phyloP scores from a whole-genome alignment of 164 flowering plant species.

The Vitis rotundifolia region DNA sequence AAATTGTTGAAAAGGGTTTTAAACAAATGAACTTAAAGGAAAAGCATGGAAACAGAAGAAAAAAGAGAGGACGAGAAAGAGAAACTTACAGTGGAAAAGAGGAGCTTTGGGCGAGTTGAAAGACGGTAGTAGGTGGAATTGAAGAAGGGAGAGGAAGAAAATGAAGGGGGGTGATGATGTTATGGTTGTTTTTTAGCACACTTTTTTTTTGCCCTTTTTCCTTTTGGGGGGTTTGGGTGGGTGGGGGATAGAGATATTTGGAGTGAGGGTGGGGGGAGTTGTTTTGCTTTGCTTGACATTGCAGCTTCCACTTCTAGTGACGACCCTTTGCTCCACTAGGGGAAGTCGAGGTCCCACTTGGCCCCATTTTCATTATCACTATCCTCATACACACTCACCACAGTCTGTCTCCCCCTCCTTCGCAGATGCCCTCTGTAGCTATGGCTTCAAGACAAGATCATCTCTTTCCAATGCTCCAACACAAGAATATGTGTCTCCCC shows the following conservation, averaged over 20 bases:
- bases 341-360: constrained; percentile 39
- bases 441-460: constrained; percentile 11
- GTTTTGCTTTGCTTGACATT: constrained; percentile 62
- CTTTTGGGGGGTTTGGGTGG: constrained; percentile 21
- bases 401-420: not conserved
- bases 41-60: not conserved
- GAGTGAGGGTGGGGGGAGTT: not conserved
- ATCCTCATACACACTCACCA: not conserved
- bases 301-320: constrained; percentile 49
- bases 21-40: constrained; percentile 5
- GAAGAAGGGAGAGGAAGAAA: constrained; percentile 18
- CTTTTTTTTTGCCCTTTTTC: constrained; percentile 5
- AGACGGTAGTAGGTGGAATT: constrained; percentile 38
- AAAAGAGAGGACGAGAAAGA: not conserved
- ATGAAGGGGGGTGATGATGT: constrained; percentile 16
- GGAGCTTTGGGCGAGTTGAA: constrained; percentile 17
- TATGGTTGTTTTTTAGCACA: constrained; percentile 12
- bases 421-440: constrained; percentile 4
- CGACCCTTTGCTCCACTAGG: constrained; percentile 39
- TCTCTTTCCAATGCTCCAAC: not conserved
- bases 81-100: constrained; percentile 18
- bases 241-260: constrained; percentile 29
- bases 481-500: not conserved
- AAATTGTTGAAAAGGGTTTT: not conserved
- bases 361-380: constrained; percentile 26